Percentiles rank a stretch among this genome's conserved stretches.
Conservation (phyloP, 2,329 filamentous ascomycete species). For the Didymellaceae sp. region DNA sequence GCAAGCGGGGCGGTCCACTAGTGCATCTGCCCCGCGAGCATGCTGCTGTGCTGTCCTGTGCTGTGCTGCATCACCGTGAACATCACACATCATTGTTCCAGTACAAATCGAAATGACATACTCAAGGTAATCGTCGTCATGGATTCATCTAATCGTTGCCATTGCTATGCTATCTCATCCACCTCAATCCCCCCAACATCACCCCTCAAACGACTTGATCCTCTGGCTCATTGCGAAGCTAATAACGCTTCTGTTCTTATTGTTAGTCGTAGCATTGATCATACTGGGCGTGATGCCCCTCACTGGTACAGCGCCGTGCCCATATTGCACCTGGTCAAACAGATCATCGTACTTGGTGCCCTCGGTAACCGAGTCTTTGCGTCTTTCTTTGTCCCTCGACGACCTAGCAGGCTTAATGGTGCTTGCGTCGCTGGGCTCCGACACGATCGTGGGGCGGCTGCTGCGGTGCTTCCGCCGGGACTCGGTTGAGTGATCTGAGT, state of each 20-base stretch:
- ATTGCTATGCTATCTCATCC: neutral
- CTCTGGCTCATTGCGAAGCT: slow-evolving; percentile 44
- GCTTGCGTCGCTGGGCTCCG: slow-evolving; percentile 45
- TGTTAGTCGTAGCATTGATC: slow-evolving; percentile 41
- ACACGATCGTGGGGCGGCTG: slow-evolving; percentile 31
- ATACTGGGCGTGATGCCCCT: slow-evolving; percentile 49
- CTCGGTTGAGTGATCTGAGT: slow-evolving; percentile 29
- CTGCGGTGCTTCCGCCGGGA: slow-evolving; percentile 28
- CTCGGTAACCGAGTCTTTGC: slow-evolving; percentile 43
- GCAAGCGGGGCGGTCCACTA: slow-evolving; percentile 15
- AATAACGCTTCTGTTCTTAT: slow-evolving; percentile 46
- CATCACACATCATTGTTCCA: too few relatives aligned
- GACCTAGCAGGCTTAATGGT: slow-evolving; percentile 41
- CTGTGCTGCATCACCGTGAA: too few relatives aligned
- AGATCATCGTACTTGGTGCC: slow-evolving; percentile 37
- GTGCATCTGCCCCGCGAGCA: slow-evolving; percentile 12
- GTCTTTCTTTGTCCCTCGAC: slow-evolving; percentile 17
- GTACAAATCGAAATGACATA: too few relatives aligned
- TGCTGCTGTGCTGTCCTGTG: too few relatives aligned
- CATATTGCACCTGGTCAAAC: slow-evolving; percentile 39
- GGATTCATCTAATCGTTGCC: neutral
- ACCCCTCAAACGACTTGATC: slow-evolving; percentile 36
- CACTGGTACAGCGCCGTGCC: slow-evolving; percentile 42
- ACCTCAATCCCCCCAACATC: neutral
- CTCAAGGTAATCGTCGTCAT: neutral